Evolutionary conservation across 2,329 filamentous ascomycete genomes (phyloP).

Genomic region (Trichoderma aggressivum): DNA sequence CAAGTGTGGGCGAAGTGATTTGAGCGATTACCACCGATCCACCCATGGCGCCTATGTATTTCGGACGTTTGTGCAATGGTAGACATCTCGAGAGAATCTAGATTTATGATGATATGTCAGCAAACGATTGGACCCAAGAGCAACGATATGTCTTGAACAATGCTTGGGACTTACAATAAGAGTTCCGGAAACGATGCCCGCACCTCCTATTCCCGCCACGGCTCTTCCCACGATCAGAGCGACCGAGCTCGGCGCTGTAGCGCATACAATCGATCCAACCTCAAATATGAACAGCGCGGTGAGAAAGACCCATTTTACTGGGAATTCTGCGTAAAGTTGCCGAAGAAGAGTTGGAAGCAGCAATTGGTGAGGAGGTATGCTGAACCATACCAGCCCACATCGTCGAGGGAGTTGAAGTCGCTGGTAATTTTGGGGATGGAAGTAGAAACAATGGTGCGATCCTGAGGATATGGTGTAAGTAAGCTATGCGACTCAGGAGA

Average conservation of each 20-base stretch:
- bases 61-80: not conserved
- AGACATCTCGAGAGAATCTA: not conserved
- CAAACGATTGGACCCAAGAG: not conserved
- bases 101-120: not conserved
- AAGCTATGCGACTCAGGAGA: not conserved
- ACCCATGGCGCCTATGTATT: not conserved
- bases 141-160: not conserved
- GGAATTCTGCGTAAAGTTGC: not conserved
- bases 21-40: not conserved
- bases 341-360: not conserved
- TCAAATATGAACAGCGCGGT: not conserved
- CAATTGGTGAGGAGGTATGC: not conserved
- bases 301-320: not conserved
- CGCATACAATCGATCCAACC: not conserved
- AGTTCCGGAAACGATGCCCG: not conserved
- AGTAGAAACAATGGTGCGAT: not conserved
- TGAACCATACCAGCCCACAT: not conserved
- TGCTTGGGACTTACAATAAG: not conserved
- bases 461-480: not conserved
- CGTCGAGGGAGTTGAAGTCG: not conserved
- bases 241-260: not conserved
- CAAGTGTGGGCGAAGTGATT: not conserved
- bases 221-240: not conserved
- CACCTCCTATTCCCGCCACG: not conserved
- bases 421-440: slow-evolving; percentile 36